Evolutionary conservation across 192 early-diverging fungal species (phyloP), one percentile per base, ranked within the genome.

Genomic region (Coemansia sp.): DNA sequence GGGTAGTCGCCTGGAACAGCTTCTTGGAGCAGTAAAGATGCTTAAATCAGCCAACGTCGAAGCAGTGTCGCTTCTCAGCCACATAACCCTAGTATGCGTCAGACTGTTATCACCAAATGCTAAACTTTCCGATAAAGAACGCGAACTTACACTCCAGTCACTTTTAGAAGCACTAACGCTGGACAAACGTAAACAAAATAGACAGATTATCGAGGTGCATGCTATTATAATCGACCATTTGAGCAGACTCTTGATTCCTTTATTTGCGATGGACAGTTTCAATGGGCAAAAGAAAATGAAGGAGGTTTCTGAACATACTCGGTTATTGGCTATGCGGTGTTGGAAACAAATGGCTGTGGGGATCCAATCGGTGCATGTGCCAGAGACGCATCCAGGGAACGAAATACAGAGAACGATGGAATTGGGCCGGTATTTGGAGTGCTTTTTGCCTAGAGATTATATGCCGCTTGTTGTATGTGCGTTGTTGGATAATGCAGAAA

Each of bases 401-500:
- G 22, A 8, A 52, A 34, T 54, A 6, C 38, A 48, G 62, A 33
- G 55, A 5, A 62, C 48, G 0, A 16, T 77, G 17, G 0, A 48
- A 3, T 29, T 79, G 18, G 25, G 40, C 4, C 40, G 48, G 18
- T 79, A 79, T 59, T 31, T 63, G 3, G 7, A 6, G 18, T n/a
- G 29, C 3, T 51, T 60, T 50, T n/a, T 69, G 30, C 76, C 76
- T 8, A 51, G 17, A 2, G 76, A 70, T 2, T 79, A 79, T n/a
- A 2, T 75, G 52, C 61, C 77, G 5, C 40, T 80, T 17, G 66
- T 30, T 3, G 66, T 68, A 7, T 75, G 72, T 33, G 72, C 49
- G n/a, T 34, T 80, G 49, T 52, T 80, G 5, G 72, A 80, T 38
- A 80, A 64, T 32, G 68, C 72, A 1, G 77, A 80, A 60, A 6